These are phyloP conservation scores for Eleusine indica DNA, from an alignment of 176 grass and related monocot genomes.

Conservation along the genomic window DNA sequence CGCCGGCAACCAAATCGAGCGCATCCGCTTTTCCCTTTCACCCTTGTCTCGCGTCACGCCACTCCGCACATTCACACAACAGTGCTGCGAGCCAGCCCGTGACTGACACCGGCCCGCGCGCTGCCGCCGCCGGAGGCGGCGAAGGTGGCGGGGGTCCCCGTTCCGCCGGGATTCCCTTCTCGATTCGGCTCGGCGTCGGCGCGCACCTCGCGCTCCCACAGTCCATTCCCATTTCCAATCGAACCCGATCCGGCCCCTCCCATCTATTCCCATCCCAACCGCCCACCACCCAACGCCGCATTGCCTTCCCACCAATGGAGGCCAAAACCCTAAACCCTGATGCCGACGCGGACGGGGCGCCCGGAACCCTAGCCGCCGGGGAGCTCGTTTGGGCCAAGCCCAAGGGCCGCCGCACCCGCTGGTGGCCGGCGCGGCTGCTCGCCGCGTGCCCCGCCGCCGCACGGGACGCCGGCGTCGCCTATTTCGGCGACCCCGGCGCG, in stretches of 20 bases:
- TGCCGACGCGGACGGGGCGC: neutral
- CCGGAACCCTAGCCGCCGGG: conserved; percentile 50
- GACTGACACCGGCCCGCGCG: no score
- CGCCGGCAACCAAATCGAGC: neutral
- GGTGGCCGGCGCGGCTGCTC: conserved; percentile 50
- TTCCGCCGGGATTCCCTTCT: neutral
- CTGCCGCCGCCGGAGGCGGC: neutral
- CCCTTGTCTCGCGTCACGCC: neutral
- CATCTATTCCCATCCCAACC: neutral
- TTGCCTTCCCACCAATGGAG: neutral
- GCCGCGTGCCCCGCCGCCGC: neutral
- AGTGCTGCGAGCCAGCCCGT: neutral
- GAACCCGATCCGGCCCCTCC: conserved; percentile 4
- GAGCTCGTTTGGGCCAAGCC: conserved; percentile 75
- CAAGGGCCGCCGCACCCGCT: conserved; percentile 43
- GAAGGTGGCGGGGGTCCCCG: neutral
- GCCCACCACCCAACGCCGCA: neutral
- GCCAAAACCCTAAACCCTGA: conserved; percentile 29
- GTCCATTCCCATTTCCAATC: neutral
- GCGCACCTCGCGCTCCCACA: neutral
- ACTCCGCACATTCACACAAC: neutral
- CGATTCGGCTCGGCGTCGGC: neutral
- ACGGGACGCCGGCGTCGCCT: conserved; percentile 29
- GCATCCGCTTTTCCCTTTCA: neutral
- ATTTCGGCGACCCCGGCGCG: conserved; percentile 1